Percentiles rank a stretch among this genome's conserved stretches.
Conservation (phyloP, 257 asterid species). For the Penstemon davidsonii region DNA sequence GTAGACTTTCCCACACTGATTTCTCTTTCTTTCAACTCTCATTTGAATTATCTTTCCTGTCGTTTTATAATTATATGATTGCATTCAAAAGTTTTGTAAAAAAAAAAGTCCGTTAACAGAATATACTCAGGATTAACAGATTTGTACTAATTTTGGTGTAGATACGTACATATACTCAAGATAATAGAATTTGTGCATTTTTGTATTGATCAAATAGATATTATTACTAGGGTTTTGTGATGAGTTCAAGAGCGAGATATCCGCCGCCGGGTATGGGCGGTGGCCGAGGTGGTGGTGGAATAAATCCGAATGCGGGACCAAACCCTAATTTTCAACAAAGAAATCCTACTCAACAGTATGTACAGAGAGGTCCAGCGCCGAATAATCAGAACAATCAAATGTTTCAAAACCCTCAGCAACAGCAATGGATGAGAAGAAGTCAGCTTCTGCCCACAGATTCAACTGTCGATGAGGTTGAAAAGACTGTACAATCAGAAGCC, state of each 20-base stretch:
- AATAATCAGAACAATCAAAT: constrained; percentile 51
- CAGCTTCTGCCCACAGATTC: constrained; percentile 51
- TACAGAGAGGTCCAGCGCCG: constrained; percentile 59
- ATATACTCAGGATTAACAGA: no score
- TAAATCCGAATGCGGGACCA: constrained; percentile 50
- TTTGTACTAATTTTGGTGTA: constrained; percentile 14
- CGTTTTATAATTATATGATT: no score
- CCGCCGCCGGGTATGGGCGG: constrained; percentile 94
- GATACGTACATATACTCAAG: constrained; percentile 21
- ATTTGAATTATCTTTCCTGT: background rate
- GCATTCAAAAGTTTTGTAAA: no score
- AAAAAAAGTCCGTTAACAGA: no score
- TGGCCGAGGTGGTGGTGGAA: constrained; percentile 57
- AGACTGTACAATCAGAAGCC: constrained; percentile 83
- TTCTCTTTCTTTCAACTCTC: constrained; percentile 22
- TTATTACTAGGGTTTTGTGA: constrained; percentile 43
- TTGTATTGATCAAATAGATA: constrained; percentile 27
- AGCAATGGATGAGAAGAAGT: constrained; percentile 83
- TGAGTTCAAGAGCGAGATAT: constrained; percentile 79
- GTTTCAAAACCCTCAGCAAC: constrained; percentile 63
- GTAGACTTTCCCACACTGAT: constrained; percentile 21
- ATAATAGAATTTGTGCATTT: constrained; percentile 17
- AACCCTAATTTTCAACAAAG: constrained; percentile 67
- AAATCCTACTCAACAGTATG: constrained; percentile 62
- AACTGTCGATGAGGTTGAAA: constrained; percentile 72